phyloP scores from a whole-genome alignment of 306 rosid species.

The Carpinus fangiana region DNA sequence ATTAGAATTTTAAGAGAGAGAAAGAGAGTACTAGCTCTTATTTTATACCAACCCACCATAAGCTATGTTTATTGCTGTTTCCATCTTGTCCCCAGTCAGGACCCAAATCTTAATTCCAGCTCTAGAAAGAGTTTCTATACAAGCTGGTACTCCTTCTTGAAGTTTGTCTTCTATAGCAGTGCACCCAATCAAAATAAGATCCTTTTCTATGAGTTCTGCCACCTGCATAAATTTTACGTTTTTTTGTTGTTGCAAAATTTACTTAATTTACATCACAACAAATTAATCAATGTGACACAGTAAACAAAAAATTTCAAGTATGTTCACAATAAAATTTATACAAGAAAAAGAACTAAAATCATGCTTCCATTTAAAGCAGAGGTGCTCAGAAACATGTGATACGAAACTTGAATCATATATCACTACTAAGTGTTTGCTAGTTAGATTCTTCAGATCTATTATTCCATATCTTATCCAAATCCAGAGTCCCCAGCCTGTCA shows the following conservation, averaged over 20 bases:
- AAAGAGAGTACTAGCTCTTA: conserved; percentile 9
- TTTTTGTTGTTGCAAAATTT: background rate
- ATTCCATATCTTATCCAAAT: too few relatives aligned
- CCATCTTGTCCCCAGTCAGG: conserved; percentile 98
- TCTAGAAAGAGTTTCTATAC: conserved; percentile 88
- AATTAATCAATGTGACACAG: background rate
- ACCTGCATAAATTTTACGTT: conserved; percentile 58
- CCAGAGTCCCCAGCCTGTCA: background rate
- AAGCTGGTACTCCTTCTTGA: conserved; percentile 97
- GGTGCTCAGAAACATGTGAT: background rate
- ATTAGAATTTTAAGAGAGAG: background rate
- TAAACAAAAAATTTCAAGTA: background rate
- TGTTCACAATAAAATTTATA: background rate
- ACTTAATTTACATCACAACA: background rate
- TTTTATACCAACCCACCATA: conserved; percentile 64
- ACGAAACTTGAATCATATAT: background rate
- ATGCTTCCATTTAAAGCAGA: background rate
- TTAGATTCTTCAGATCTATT: background rate
- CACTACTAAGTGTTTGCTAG: background rate
- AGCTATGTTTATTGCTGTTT: conserved; percentile 96
- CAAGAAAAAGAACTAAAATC: background rate
- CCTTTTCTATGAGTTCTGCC: conserved; percentile 88
- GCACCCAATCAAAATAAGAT: conserved; percentile 84
- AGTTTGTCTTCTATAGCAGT: conserved; percentile 99
- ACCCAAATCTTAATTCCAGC: conserved; percentile 99